phyloP scores from a whole-genome alignment of 2,329 filamentous ascomycete species.

The Coniochaeta sp. region DNA sequence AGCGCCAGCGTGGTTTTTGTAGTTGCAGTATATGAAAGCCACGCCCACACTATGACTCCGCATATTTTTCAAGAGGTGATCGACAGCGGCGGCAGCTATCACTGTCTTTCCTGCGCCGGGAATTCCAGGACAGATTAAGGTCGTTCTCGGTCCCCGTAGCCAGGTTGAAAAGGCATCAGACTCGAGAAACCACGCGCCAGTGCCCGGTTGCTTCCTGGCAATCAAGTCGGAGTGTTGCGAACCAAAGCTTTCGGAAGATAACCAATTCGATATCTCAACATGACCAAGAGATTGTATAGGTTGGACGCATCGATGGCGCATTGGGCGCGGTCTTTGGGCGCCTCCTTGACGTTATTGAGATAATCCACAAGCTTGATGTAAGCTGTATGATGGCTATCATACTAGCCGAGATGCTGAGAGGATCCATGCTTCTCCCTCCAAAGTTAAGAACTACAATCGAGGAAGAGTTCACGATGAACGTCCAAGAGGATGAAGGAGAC shows the following conservation, averaged over 20 bases:
- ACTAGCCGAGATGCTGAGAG: no score
- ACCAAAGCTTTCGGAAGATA: conserved; percentile 19
- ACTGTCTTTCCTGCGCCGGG: conserved; percentile 44
- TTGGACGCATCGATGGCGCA: neutral
- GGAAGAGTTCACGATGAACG: no score
- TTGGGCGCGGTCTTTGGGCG: no score
- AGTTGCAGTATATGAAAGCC: conserved; percentile 42
- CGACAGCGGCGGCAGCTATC: conserved; percentile 30
- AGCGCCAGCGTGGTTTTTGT: conserved; percentile 28
- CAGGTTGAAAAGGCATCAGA: conserved; percentile 27
- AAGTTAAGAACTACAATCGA: no score
- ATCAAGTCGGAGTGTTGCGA: conserved; percentile 32
- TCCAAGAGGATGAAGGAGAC: no score
- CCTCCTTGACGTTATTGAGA: neutral
- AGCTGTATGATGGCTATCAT: no score
- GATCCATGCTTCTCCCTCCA: no score
- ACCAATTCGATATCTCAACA: neutral
- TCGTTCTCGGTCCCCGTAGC: conserved; percentile 18
- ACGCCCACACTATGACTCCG: conserved; percentile 23
- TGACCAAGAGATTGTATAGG: neutral
- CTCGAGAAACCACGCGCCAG: conserved; percentile 38
- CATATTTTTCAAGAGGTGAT: conserved; percentile 30
- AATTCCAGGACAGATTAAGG: conserved; percentile 37
- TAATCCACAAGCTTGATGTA: neutral
- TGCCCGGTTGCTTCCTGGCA: conserved; percentile 25